Conservation (phyloP, 345 rosid species). For the Moringa oleifera region DNA sequence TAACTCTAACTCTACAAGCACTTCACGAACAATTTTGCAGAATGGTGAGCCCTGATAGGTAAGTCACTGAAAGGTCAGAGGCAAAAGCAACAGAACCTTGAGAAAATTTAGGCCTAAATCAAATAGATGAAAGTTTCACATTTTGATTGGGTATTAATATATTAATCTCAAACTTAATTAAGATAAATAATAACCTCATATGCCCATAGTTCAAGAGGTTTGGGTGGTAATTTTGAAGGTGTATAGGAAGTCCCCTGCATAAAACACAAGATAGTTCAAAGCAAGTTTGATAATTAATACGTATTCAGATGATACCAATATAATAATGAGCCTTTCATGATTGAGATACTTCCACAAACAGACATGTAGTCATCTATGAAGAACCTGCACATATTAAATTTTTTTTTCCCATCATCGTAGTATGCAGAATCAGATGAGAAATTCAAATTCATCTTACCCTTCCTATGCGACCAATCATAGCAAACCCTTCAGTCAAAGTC, state of each 20-base stretch:
- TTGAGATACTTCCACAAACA: neutral
- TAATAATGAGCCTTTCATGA: neutral
- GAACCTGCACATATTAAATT: neutral
- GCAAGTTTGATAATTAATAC: neutral
- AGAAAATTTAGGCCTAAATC: too few species aligned
- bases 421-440: constrained; percentile 3
- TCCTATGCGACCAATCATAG: constrained; percentile 84
- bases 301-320: neutral
- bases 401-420: neutral
- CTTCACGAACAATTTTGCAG: constrained; percentile 81
- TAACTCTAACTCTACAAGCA: constrained; percentile 75
- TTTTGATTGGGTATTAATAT: neutral
- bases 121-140: neutral
- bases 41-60: constrained; percentile 73
- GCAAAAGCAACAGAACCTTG: too few species aligned
- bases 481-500: constrained; percentile 85
- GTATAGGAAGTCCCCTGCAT: constrained; percentile 68
- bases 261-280: constrained; percentile 1
- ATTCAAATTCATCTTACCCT: constrained; percentile 41
- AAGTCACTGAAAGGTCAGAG: neutral
- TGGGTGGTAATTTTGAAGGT: constrained; percentile 78
- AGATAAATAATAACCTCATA: constrained; percentile 48
- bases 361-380: neutral
- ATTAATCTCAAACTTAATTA: neutral
- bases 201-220: constrained; percentile 86